phyloP scores from a whole-genome alignment of 2,329 filamentous ascomycete species.

The Chaetomium sp. region DNA sequence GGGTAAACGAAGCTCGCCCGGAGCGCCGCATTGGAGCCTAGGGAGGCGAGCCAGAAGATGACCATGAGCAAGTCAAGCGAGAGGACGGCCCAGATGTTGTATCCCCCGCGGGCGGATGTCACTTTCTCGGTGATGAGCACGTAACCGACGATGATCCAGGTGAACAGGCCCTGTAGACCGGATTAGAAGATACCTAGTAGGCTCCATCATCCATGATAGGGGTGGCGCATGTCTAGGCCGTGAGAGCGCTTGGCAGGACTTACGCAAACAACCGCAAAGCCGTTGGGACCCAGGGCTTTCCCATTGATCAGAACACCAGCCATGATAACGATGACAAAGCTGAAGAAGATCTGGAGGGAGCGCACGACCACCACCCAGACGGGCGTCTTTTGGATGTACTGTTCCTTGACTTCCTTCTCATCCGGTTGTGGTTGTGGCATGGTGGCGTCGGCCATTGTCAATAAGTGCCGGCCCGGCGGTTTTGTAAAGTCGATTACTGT shows the following conservation, averaged over 20 bases:
- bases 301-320: conserved; percentile 39
- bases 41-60: conserved; percentile 41
- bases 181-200: background rate
- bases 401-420: conserved; percentile 20
- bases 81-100: conserved; percentile 42
- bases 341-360: conserved; percentile 38
- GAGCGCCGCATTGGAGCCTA: conserved; percentile 39
- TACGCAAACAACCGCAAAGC: conserved; percentile 39
- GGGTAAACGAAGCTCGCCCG: conserved; percentile 33
- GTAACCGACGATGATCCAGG: conserved; percentile 37
- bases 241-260: conserved; percentile 15
- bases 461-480: background rate
- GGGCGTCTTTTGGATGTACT: conserved; percentile 36
- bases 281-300: conserved; percentile 33
- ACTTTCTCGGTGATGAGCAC: conserved; percentile 38
- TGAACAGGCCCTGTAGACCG: conserved; percentile 37
- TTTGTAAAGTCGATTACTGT: background rate
- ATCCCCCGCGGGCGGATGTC: conserved; percentile 31
- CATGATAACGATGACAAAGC: conserved; percentile 36
- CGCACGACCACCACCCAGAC: conserved; percentile 36
- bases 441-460: conserved; percentile 16
- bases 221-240: background rate
- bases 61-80: conserved; percentile 40
- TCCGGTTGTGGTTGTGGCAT: background rate
- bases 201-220: background rate